Base-by-base conservation (phyloP, 2,329 filamentous ascomycete genomes). In the Monosporascus sp. region DNA sequence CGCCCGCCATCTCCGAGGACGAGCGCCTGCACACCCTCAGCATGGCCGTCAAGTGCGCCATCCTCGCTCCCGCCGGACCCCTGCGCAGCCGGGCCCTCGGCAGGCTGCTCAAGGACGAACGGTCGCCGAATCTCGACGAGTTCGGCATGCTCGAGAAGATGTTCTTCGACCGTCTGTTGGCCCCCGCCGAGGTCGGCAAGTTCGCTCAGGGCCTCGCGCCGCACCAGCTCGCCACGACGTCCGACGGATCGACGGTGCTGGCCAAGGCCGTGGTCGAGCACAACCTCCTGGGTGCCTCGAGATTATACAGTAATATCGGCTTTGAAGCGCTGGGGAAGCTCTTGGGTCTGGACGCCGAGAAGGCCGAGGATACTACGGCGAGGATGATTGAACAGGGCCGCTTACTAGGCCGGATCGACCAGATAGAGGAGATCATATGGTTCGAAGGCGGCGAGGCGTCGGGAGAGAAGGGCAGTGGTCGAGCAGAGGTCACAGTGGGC, bases 361-460 rank as follows among this genome's bases (percentile, higher is more conserved):
- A 86, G 69, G 93, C 93, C 3, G 94, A 99, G 75, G 86, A 88
- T 54, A 97, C 94, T 51, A 94, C 93, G 14, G 91, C 93, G 5
- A 81, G 85, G 62, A 99, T 99, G 94, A 90, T 99, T 63, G 92
- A 97, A 75, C 92, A 97, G 71, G 91, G 90, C 9, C 85, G 94
- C 35, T 73, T 99, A 50, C 83, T 87, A 3, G 94, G 93, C 7
- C 85, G 87, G 53, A 97, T 99, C 65, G 93, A 99, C 71, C 94
- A 99, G 75, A 92, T 99, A 53, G 89, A 91, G 53, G 81, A 88
- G 16, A 75, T 92, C 11, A 92, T 99, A 55, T 91, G 86, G 74
- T 99, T 99, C 68, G 89, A 94, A 71, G 77, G 72, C 65, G 84
- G 84, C 35, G 87, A 90, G 64, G 86, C 84, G 7, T 86, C 82